Percentiles rank a stretch among this genome's conserved stretches.
phyloP scores from a whole-genome alignment of 139 green algal genomes.

The Monoraphidium neglectum region DNA sequence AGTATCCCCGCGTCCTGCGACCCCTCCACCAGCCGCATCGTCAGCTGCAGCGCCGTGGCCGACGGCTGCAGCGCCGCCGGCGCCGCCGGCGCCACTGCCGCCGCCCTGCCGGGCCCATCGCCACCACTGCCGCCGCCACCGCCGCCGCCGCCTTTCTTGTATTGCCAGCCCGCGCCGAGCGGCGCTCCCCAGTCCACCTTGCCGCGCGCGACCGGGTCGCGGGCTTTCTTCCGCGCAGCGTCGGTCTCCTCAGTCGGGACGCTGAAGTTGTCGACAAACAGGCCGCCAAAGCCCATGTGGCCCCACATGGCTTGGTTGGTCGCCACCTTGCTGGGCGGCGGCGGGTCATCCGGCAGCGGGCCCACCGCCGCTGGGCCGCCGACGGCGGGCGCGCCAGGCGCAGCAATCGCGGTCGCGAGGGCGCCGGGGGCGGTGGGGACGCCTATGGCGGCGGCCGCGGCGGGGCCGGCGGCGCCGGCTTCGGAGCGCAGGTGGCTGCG shows the following conservation, averaged over 20 bases:
- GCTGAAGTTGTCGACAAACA: conserved; percentile 33
- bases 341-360: no score
- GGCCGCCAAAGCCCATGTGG: conserved; percentile 33
- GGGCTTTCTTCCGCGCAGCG: conserved; percentile 2
- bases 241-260: conserved; percentile 4
- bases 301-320: conserved; percentile 20
- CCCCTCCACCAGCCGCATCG: conserved; percentile 30
- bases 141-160: not conserved
- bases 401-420: no score
- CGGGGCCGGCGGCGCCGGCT: not conserved
- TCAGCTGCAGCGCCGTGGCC: conserved; percentile 5
- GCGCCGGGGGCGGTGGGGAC: no score
- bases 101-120: not conserved
- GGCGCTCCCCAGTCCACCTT: conserved; percentile 26
- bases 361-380: no score
- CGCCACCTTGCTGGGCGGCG: no score
- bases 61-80: conserved; percentile 23
- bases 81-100: not conserved
- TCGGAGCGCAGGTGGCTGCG: not conserved
- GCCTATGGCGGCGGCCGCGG: no score
- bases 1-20: conserved; percentile 22
- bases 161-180: conserved; percentile 19
- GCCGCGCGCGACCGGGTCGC: conserved; percentile 22
- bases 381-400: no score
- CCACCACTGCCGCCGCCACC: not conserved